Conservation (phyloP, 2,329 filamentous ascomycete species). For the Talaromyces pinophilus region DNA sequence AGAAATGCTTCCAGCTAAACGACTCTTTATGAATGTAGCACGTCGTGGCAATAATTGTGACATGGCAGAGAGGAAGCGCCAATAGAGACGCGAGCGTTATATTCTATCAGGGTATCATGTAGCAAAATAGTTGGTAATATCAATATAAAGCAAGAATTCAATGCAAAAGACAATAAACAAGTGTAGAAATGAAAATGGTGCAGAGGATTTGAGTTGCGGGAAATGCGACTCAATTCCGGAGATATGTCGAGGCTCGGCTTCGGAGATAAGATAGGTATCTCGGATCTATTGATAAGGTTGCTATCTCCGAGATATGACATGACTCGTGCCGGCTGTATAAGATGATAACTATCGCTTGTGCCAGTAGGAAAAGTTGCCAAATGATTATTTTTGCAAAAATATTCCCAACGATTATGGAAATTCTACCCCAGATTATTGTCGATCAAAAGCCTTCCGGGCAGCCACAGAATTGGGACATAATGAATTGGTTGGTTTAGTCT, state of each 20-base stretch:
- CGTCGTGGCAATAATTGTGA: constrained; percentile 2
- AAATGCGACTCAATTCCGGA: neutral
- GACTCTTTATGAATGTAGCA: neutral
- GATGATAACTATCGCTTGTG: no score
- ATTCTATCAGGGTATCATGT: neutral
- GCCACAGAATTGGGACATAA: no score
- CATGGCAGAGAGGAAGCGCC: constrained; percentile 4
- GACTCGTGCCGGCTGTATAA: no score
- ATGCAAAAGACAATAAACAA: neutral
- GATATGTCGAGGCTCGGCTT: neutral
- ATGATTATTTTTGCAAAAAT: no score
- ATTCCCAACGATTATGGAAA: no score
- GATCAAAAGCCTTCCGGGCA: no score
- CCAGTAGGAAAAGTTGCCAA: no score
- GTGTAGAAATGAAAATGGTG: neutral
- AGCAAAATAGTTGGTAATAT: neutral
- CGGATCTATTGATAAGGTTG: neutral
- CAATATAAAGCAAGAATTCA: neutral
- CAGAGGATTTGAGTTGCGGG: neutral
- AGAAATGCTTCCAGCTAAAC: neutral
- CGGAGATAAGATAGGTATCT: constrained; percentile 12
- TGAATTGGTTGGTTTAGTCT: no score
- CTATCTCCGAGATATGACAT: neutral
- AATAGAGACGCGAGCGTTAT: neutral
- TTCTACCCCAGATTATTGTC: no score